phyloP scores from a whole-genome alignment of 2,329 filamentous ascomycete species.

The Colletotrichum godetiae region DNA sequence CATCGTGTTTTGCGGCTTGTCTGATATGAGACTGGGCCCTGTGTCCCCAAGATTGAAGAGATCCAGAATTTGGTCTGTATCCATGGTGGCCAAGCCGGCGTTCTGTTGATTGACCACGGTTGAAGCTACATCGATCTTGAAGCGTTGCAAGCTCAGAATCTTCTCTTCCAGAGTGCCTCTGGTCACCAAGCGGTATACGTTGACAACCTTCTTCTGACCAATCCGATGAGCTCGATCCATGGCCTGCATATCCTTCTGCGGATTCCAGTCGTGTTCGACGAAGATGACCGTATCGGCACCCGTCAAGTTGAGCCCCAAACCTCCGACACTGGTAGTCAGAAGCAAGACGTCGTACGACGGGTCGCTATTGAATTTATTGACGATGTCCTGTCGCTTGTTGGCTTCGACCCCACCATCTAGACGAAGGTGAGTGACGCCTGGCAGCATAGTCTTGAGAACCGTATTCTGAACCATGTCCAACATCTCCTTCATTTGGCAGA shows the following conservation, averaged over 20 bases:
- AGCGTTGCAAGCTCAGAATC: conserved; percentile 96
- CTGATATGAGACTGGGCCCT: conserved; percentile 72
- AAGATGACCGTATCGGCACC: conserved; percentile 99
- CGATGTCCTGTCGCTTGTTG: conserved; percentile 93
- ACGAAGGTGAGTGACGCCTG: conserved; percentile 91
- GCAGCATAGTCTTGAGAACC: conserved; percentile 90
- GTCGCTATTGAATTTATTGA: conserved; percentile 98
- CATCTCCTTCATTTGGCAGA: conserved; percentile 99
- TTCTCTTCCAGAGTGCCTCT: conserved; percentile 97
- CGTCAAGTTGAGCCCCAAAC: conserved; percentile 92
- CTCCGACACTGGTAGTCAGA: conserved; percentile 94
- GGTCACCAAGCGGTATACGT: conserved; percentile 97
- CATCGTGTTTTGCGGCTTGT: conserved; percentile 67
- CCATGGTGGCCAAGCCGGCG: conserved; percentile 92
- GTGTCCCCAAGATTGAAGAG: conserved; percentile 91
- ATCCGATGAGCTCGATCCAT: conserved; percentile 99
- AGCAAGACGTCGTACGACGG: conserved; percentile 95
- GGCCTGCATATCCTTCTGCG: conserved; percentile 96
- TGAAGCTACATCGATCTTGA: conserved; percentile 98
- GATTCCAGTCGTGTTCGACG: conserved; percentile 99
- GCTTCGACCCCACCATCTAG: conserved; percentile 94
- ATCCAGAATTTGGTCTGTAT: conserved; percentile 97
- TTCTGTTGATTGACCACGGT: conserved; percentile 99
- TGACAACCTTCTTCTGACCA: conserved; percentile 99
- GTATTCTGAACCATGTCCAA: conserved; percentile 98